Conservation (phyloP, 108 stramenopile species). For the Cyclotella baltica region DNA sequence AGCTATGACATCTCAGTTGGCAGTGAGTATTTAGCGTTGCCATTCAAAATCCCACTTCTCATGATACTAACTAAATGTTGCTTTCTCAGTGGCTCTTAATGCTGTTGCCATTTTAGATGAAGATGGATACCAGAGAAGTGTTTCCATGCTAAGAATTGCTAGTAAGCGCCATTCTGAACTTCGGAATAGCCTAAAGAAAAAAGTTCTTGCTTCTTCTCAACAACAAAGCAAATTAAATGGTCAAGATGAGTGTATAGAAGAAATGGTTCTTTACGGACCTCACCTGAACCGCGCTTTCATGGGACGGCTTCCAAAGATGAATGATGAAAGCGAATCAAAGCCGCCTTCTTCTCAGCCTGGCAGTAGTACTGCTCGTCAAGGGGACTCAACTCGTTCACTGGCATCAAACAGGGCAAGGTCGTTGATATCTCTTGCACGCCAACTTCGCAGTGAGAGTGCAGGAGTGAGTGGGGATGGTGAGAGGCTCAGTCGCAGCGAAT, state of each 20-base stretch:
- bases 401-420: slow-evolving; percentile 59
- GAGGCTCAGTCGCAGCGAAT: slow-evolving; percentile 56
- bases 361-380: slow-evolving; percentile 22
- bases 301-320: slow-evolving; percentile 58
- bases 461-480: slow-evolving; percentile 47
- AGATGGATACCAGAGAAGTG: slow-evolving; percentile 53
- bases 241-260: slow-evolving; percentile 36
- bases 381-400: slow-evolving; percentile 6
- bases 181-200: slow-evolving; percentile 41
- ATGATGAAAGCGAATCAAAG: slow-evolving; percentile 8
- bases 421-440: slow-evolving; percentile 63
- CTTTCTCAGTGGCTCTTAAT: slow-evolving; percentile 79
- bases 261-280: slow-evolving; percentile 45
- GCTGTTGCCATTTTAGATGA: slow-evolving; percentile 79
- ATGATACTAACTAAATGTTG: slow-evolving; percentile 41
- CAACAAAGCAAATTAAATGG: slow-evolving; percentile 29
- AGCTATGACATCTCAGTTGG: slow-evolving; percentile 11
- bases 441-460: slow-evolving; percentile 57
- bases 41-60: not conserved
- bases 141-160: slow-evolving; percentile 51
- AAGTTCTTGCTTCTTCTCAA: slow-evolving; percentile 21
- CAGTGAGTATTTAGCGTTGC: not conserved
- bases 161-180: slow-evolving; percentile 47
- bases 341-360: slow-evolving; percentile 8
- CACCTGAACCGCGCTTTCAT: slow-evolving; percentile 66